Conservation (phyloP, 2,329 filamentous ascomycete genomes). For the Diaporthe batatas region DNA sequence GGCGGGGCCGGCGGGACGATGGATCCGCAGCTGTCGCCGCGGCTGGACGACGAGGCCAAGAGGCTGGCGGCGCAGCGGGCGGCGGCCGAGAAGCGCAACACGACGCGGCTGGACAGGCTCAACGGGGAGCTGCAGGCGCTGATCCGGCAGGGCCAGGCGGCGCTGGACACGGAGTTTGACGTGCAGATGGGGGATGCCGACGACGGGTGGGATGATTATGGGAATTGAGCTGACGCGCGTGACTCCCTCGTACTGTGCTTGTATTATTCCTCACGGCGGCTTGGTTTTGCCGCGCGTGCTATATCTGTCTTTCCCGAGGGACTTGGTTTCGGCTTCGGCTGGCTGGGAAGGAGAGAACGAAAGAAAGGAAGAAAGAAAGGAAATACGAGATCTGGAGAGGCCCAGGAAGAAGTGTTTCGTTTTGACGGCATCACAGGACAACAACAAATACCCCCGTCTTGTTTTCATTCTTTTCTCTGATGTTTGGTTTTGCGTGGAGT, state of each 20-base stretch:
- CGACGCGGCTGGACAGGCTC: constrained; percentile 83
- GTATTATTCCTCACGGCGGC: too few species aligned
- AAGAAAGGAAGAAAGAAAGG: not conserved
- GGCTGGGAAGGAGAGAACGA: not conserved
- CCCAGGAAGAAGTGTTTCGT: not conserved
- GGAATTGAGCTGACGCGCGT: not conserved
- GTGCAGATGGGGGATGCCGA: constrained; percentile 71
- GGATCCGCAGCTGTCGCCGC: constrained; percentile 59
- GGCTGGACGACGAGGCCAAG: constrained; percentile 76
- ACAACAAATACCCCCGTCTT: not conserved
- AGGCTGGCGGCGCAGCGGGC: constrained; percentile 78
- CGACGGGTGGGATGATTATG: constrained; percentile 56
- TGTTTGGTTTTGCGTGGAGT: not conserved
- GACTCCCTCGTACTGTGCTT: too few species aligned
- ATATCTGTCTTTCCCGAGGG: too few species aligned
- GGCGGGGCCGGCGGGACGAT: constrained; percentile 20
- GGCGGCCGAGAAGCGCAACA: constrained; percentile 81
- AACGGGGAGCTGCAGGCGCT: constrained; percentile 85
- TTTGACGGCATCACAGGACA: constrained; percentile 14
- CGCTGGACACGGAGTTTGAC: constrained; percentile 81
- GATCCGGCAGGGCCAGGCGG: constrained; percentile 90
- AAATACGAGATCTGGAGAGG: not conserved
- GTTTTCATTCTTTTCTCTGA: not conserved
- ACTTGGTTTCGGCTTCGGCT: not conserved
- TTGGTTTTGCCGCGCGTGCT: too few species aligned